Evolutionary conservation across 441 rosid genomes (phyloP), one percentile per base, ranked within the genome.

Genomic region (Populus trichocarpa): DNA sequence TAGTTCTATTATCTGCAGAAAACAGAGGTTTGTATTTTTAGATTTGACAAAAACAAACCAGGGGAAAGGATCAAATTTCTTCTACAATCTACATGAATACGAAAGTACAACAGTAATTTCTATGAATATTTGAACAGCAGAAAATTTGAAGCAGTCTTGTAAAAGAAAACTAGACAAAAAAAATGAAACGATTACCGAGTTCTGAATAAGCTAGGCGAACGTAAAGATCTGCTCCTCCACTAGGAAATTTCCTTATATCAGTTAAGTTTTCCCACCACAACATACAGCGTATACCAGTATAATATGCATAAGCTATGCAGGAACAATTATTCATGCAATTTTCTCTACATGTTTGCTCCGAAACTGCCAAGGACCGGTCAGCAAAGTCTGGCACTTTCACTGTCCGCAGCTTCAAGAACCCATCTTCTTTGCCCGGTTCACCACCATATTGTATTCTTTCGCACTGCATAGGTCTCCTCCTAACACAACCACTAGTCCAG

Each of bases 301-400:
- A 82, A 79, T 76, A 86, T 63, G 89, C 86, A 66, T 87, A 88
- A 28, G 90, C 91, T 12, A 85, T 72, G 70, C 90, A 91, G 10
- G 90, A 86, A 83, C 95, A 87, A 80, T 84, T 89, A 26, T 23
- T 72, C 77, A 80, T 74, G 75, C 92, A 89, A 26, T 38, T 2
- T 6, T 35, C 14, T 69, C 3, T 46, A 78, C 88, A 87, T 25
- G 70, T 46, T 59, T 78, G 77, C 30, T 80, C 86, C 3, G 1
- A 13, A n/a, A 72, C 30, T 22, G 22, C 40, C 16, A 73, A 61
- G 23, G 84, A 81, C 82, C 67, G 63, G 13, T 74, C 78, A 3
- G 82, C 83, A 5, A 72, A 76, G 42, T 76, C 84, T 7, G 92
- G 92, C 46, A 86, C 79, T 80, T 86, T 83, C 79, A 85, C 72